phyloP scores from a whole-genome alignment of 1,284 basidiomycete genomes.

The Porphyrellus sp. region DNA sequence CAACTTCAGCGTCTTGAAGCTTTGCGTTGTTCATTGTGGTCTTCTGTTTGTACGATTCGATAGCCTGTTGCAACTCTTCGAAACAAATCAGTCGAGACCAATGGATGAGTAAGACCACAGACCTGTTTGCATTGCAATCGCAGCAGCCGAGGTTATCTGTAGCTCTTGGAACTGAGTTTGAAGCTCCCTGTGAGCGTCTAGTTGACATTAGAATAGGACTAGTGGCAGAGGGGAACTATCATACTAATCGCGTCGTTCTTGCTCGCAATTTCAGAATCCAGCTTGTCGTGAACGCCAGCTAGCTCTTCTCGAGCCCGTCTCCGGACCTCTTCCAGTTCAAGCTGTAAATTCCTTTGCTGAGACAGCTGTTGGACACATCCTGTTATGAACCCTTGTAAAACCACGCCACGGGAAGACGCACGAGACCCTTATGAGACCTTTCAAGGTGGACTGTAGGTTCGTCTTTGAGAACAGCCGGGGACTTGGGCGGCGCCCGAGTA shows the following conservation, averaged over 20 bases:
- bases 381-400: neutral
- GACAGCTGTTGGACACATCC: conserved; percentile 44
- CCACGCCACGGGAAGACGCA: conserved; percentile 31
- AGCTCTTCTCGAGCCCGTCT: conserved; percentile 63
- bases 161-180: conserved; percentile 64
- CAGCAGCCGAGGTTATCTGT: conserved; percentile 58
- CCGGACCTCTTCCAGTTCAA: conserved; percentile 62
- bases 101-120: conserved; percentile 11
- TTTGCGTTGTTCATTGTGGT: conserved; percentile 56
- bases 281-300: conserved; percentile 51
- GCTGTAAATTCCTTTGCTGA: conserved; percentile 63
- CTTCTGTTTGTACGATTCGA: conserved; percentile 66
- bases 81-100: conserved; percentile 4
- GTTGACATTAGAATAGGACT: neutral
- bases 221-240: conserved; percentile 10
- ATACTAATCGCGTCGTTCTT: conserved; percentile 61
- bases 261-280: conserved; percentile 50
- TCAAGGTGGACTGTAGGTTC: conserved; percentile 68
- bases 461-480: conserved; percentile 57
- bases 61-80: conserved; percentile 58
- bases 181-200: conserved; percentile 59
- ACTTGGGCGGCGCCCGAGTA: conserved; percentile 33
- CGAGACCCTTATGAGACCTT: conserved; percentile 70
- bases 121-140: conserved; percentile 61
- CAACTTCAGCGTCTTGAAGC: conserved; percentile 71